A percentile compares a stretch with the other conserved stretches of the same genome.
Evolutionary conservation across 2,329 filamentous ascomycete species (phyloP).

Genomic region (Colletotrichum lindemuthianum): DNA sequence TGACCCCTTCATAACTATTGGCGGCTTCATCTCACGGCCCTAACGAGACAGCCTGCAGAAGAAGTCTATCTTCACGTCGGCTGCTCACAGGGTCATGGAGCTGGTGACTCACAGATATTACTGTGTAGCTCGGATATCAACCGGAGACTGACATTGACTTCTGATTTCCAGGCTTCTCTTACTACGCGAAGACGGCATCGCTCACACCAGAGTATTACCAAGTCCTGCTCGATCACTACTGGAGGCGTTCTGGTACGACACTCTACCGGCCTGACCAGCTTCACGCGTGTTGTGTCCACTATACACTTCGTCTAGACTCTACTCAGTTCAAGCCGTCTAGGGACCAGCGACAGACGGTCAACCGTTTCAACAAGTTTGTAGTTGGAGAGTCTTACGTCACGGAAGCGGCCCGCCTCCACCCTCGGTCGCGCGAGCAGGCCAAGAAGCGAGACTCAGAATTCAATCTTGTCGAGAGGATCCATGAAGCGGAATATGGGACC

Average conservation of each 20-base stretch:
- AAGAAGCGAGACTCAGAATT: slow-evolving; percentile 75
- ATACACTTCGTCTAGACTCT: slow-evolving; percentile 80
- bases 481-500: slow-evolving; percentile 70
- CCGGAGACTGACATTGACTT: slow-evolving; percentile 39
- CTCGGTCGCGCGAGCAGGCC: slow-evolving; percentile 72
- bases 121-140: slow-evolving; percentile 5
- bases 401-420: slow-evolving; percentile 71
- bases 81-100: slow-evolving; percentile 1
- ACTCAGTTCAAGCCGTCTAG: slow-evolving; percentile 71
- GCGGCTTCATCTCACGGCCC: slow-evolving; percentile 12
- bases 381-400: slow-evolving; percentile 74
- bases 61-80: slow-evolving; percentile 8
- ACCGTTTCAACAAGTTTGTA: slow-evolving; percentile 79
- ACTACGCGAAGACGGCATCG: slow-evolving; percentile 72
- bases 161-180: slow-evolving; percentile 70
- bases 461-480: slow-evolving; percentile 71
- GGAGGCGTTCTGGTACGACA: slow-evolving; percentile 77
- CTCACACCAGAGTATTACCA: slow-evolving; percentile 77
- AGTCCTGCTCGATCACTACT: slow-evolving; percentile 76
- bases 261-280: slow-evolving; percentile 83
- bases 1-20: slow-evolving; percentile 9
- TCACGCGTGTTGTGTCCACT: slow-evolving; percentile 91
- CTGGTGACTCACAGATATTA: slow-evolving; percentile 5
- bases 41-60: slow-evolving; percentile 8
- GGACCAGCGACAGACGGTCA: slow-evolving; percentile 79